A percentile compares a stretch with the other conserved stretches of the same genome.
phyloP scores from a whole-genome alignment of 257 asterid genomes.

The Striga asiatica region DNA sequence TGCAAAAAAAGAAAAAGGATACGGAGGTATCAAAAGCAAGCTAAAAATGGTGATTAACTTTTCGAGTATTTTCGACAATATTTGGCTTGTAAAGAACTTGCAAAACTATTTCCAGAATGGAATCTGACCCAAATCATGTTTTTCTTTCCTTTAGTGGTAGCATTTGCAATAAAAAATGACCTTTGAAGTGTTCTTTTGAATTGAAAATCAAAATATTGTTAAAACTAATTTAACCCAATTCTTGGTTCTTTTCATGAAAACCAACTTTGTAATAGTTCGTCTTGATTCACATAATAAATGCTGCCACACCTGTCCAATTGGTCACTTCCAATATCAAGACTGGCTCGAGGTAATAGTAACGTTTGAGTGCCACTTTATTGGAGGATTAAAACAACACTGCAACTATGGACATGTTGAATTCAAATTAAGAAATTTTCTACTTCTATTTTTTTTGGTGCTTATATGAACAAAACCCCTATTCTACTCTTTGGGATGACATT shows the following conservation, averaged over 20 bases:
- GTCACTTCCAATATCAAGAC: background rate
- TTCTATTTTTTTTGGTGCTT: background rate
- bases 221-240: background rate
- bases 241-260: background rate
- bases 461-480: background rate
- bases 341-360: background rate
- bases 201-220: background rate
- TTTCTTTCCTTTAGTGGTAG: background rate
- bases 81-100: background rate
- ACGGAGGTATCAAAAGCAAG: background rate
- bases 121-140: background rate
- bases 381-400: background rate
- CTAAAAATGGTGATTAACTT: background rate
- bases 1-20: background rate
- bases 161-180: background rate
- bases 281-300: slow-evolving; percentile 1
- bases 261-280: background rate
- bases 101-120: background rate
- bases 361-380: background rate
- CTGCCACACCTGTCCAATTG: background rate
- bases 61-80: background rate
- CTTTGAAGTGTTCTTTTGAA: background rate
- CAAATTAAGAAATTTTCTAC: background rate
- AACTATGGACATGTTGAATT: background rate
- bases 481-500: background rate